Conservation (phyloP, 2,329 filamentous ascomycete genomes). For the Aspergillus fischeri region DNA sequence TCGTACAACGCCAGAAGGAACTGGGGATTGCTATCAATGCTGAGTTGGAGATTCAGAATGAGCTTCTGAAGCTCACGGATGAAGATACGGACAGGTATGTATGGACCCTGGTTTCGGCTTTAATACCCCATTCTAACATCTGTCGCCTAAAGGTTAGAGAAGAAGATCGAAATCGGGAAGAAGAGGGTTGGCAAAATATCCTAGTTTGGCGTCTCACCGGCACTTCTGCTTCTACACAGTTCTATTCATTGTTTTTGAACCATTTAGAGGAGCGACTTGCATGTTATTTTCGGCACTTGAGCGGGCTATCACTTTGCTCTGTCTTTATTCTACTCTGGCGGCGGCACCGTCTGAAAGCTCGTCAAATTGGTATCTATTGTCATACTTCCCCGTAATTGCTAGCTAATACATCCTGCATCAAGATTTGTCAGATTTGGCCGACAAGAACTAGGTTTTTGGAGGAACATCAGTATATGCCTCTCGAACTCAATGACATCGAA, state of each 20-base stretch:
- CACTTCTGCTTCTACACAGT: background rate
- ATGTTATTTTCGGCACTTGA: background rate
- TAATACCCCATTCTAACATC: slow-evolving; percentile 12
- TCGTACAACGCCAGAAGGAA: slow-evolving; percentile 57
- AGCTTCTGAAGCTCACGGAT: slow-evolving; percentile 55
- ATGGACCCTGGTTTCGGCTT: background rate
- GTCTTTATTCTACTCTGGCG: background rate
- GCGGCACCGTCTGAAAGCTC: background rate
- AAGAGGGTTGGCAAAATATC: slow-evolving; percentile 47
- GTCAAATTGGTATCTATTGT: background rate
- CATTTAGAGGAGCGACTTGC: slow-evolving; percentile 1
- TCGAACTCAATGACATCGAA: background rate
- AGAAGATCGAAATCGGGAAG: slow-evolving; percentile 46
- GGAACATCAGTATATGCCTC: background rate
- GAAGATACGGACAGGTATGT: slow-evolving; percentile 52
- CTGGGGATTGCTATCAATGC: slow-evolving; percentile 61
- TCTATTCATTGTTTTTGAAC: background rate
- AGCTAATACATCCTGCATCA: background rate
- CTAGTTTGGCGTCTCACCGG: slow-evolving; percentile 15
- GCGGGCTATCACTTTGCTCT: background rate
- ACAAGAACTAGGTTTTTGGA: slow-evolving; percentile 1
- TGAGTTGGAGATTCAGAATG: slow-evolving; percentile 59
- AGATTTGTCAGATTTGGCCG: background rate
- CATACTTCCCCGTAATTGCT: background rate
- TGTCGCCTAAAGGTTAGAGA: slow-evolving; percentile 30